A percentile compares a stretch with the other conserved stretches of the same genome.
phyloP scores from a whole-genome alignment of 2,329 filamentous ascomycete species.

The Sporothrix schenckii region DNA sequence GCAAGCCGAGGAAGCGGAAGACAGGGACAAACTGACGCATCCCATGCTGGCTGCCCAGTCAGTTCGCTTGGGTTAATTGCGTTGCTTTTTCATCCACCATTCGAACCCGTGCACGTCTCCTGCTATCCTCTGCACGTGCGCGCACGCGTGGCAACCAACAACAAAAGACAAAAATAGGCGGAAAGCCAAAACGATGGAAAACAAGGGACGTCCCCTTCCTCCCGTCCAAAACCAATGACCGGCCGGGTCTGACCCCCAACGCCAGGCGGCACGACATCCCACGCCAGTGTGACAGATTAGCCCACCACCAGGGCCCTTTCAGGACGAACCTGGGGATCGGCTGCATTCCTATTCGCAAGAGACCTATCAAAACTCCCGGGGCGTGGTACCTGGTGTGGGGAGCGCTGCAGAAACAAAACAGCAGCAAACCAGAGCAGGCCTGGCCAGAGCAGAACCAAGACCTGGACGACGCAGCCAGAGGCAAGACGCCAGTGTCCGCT shows the following conservation, averaged over 20 bases:
- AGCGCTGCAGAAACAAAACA: constrained; percentile 16
- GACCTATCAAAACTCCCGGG: constrained; percentile 33
- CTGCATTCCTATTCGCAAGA: constrained; percentile 34
- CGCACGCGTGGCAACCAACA: background rate
- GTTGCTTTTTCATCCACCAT: constrained; percentile 11
- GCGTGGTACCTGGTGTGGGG: constrained; percentile 33
- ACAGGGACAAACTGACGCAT: constrained; percentile 13
- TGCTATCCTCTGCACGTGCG: constrained; percentile 1
- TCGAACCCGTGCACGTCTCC: background rate
- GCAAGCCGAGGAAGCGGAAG: constrained; percentile 27
- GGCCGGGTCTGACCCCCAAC: constrained; percentile 14
- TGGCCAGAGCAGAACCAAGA: constrained; percentile 12
- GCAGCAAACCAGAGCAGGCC: background rate
- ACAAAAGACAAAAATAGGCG: background rate
- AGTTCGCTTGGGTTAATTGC: background rate
- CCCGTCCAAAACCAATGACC: constrained; percentile 1
- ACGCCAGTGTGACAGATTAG: constrained; percentile 29
- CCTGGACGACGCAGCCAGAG: background rate
- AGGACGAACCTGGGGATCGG: constrained; percentile 36
- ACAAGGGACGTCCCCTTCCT: background rate
- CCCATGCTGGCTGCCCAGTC: background rate
- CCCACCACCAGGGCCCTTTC: constrained; percentile 21
- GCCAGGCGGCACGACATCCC: constrained; percentile 32
- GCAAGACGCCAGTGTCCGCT: constrained; percentile 21
- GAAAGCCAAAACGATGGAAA: background rate